Evolutionary conservation across 768 basidiomycete species (phyloP).

Genomic region (Lactarius sanguifluus): DNA sequence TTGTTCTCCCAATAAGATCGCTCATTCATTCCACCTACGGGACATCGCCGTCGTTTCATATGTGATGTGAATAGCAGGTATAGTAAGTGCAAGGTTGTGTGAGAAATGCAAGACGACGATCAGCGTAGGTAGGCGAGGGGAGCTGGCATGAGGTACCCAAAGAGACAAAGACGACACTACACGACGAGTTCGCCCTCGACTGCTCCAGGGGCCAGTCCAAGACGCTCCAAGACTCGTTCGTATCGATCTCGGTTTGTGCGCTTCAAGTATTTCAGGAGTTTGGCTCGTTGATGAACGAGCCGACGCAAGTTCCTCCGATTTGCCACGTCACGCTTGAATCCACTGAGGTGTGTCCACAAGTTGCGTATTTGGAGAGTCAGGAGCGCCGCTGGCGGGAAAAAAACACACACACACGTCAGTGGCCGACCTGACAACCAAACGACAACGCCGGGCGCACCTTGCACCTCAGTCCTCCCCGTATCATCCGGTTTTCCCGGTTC

Average conservation of each 20-base stretch:
- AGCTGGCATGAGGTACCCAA: neutral
- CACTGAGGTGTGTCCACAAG: constrained; percentile 69
- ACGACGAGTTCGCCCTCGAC: constrained; percentile 91
- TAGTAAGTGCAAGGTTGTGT: neutral
- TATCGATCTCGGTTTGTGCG: constrained; percentile 65
- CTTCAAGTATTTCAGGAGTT: constrained; percentile 78
- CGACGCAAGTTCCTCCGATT: constrained; percentile 75
- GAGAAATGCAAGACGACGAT: neutral
- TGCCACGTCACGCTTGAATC: constrained; percentile 69
- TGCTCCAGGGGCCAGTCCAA: constrained; percentile 74
- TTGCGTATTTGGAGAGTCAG: constrained; percentile 84
- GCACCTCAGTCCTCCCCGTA: constrained; percentile 84
- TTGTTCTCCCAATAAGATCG: neutral
- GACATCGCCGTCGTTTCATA: neutral
- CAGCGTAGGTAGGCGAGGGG: too few species aligned
- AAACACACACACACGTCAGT: neutral
- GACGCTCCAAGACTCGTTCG: constrained; percentile 62
- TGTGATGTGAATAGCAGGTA: too few species aligned
- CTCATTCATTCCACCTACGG: neutral
- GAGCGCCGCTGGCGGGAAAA: constrained; percentile 63
- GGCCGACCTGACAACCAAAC: constrained; percentile 5
- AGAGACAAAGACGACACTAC: constrained; percentile 39
- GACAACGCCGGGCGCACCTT: constrained; percentile 57
- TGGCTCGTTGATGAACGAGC: constrained; percentile 82
- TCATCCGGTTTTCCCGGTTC: constrained; percentile 63